These are phyloP conservation scores for Saraca asoca DNA, from an alignment of 331 rosid genomes.

Conservation along the genomic window DNA sequence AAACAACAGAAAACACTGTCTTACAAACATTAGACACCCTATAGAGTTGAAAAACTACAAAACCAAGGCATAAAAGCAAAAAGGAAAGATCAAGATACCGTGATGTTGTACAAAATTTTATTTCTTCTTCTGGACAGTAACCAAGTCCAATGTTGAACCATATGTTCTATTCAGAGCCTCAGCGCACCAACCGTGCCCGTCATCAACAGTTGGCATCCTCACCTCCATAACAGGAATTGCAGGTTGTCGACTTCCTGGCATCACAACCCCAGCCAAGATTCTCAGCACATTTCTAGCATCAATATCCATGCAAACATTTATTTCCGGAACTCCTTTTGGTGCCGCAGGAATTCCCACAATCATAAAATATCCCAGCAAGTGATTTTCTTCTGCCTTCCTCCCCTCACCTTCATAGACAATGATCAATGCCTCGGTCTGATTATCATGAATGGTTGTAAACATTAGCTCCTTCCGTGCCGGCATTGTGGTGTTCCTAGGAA, in stretches of 20 bases:
- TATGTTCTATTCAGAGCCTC: slow-evolving; percentile 59
- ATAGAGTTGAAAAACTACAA: background rate
- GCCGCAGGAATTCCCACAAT: slow-evolving; percentile 70
- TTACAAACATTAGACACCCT: too few species aligned
- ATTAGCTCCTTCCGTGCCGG: slow-evolving; percentile 70
- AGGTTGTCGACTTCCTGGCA: slow-evolving; percentile 56
- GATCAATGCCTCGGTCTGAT: slow-evolving; percentile 74
- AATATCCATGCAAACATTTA: slow-evolving; percentile 75
- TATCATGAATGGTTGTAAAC: slow-evolving; percentile 74
- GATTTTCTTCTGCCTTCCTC: slow-evolving; percentile 60
- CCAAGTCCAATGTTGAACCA: slow-evolving; percentile 65
- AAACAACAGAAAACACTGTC: too few species aligned
- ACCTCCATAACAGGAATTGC: slow-evolving; percentile 67
- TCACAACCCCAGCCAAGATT: slow-evolving; percentile 57
- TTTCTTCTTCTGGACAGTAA: slow-evolving; percentile 50
- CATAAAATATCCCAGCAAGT: slow-evolving; percentile 78
- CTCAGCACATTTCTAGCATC: slow-evolving; percentile 61
- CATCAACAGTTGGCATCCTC: slow-evolving; percentile 78
- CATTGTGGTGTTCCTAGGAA: slow-evolving; percentile 71
- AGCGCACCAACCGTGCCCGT: slow-evolving; percentile 81
- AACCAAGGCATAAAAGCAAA: background rate
- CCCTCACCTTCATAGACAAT: slow-evolving; percentile 81
- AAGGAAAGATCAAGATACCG: too few species aligned
- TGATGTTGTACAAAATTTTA: slow-evolving; percentile 23
- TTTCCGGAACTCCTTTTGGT: slow-evolving; percentile 64